Percentiles rank a stretch among this genome's conserved stretches.
These are phyloP conservation scores for Trypanosoma melophagium DNA, from an alignment of 208 protist species.

Conservation along the genomic window DNA sequence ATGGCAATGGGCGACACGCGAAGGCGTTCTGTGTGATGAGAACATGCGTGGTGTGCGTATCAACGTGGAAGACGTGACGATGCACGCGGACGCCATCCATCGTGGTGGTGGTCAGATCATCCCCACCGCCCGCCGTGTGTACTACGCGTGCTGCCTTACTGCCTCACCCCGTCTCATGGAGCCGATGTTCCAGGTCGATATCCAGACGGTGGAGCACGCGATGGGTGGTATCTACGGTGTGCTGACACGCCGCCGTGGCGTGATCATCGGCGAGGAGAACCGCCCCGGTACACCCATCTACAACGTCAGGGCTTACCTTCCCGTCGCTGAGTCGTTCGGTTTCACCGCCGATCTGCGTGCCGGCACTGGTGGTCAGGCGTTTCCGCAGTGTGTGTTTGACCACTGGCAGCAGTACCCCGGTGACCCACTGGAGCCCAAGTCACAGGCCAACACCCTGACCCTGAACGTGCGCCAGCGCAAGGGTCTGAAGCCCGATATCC, in stretches of 20 bases:
- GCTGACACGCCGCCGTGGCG: slow-evolving; percentile 95
- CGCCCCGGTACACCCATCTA: slow-evolving; percentile 95
- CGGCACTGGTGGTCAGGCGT: slow-evolving; percentile 93
- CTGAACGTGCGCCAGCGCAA: slow-evolving; percentile 94
- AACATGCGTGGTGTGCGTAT: slow-evolving; percentile 96
- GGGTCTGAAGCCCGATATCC: slow-evolving; percentile 94
- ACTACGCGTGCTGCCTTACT: slow-evolving; percentile 94
- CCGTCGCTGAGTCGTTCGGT: slow-evolving; percentile 99
- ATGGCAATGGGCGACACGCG: slow-evolving; percentile 95
- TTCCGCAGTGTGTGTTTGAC: slow-evolving; percentile 98
- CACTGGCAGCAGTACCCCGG: slow-evolving; percentile 95
- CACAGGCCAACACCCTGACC: slow-evolving; percentile 75
- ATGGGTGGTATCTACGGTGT: slow-evolving; percentile 97
- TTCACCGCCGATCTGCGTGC: slow-evolving; percentile 95
- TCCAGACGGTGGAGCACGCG: slow-evolving; percentile 93
- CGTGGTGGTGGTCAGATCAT: slow-evolving; percentile 98
- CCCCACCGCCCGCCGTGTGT: slow-evolving; percentile 92
- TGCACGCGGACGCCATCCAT: slow-evolving; percentile 99
- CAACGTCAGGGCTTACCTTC: slow-evolving; percentile 97
- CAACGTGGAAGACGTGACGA: slow-evolving; percentile 96
- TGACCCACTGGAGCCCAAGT: slow-evolving; percentile 78
- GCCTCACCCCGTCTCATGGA: slow-evolving; percentile 95
- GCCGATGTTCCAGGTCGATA: slow-evolving; percentile 98
- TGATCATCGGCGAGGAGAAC: slow-evolving; percentile 96
- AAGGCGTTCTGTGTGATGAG: slow-evolving; percentile 96